Base-by-base conservation (phyloP, 2,329 filamentous ascomycete species). In the Ophiocordyceps camponoti-rufipedis region DNA sequence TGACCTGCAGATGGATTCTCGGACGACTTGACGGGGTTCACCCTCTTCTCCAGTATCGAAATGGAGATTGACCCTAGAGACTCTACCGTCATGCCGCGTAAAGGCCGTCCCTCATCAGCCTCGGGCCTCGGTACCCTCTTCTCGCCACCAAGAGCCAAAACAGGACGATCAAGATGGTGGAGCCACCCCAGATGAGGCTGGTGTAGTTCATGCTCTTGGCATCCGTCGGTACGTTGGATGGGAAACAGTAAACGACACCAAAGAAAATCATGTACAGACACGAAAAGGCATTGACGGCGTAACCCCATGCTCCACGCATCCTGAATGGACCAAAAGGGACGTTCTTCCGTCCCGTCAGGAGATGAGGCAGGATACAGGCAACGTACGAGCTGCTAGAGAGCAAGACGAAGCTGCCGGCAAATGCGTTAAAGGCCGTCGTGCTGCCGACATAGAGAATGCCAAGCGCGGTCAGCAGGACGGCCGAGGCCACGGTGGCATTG, bases 161-260 rank as follows among this genome's bases (percentile, higher is more conserved):
- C 19, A 28, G 14, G 5, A 14, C n/a, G 13, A 41, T 41, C 18
- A 41, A 1, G 8, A 41, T 23, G 19, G 39, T 41, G 11, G 19
- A 28, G 39, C 60, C 65, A 3, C 66, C 67, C 51, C 62, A 65
- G 19, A 72, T 69, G 16, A 70, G 47, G 14, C 58, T 63, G 11
- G 59, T 56, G 44, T 69, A 77, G 54, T 77, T 78, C 74, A 77
- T 77, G 39, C 59, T 68, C 11, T 56, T 52, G 0, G 64, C 63
- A 1, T 57, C 56, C 0, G 65, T 66, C 0, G 72, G 72, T 19
- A 70, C 46, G 0, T 63, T 53, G 44, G 64, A 66, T 0, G 73
- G 72, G 53, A 75, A 82, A 54, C 73, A 78, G 55, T 77, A 82
- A 35, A 82, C 74, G 9, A 82, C 70, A 4, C 75, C 68, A 57